Evolutionary conservation across 176 grass and related monocot genomes (phyloP).

Genomic region (Aegilops umbellulata): DNA sequence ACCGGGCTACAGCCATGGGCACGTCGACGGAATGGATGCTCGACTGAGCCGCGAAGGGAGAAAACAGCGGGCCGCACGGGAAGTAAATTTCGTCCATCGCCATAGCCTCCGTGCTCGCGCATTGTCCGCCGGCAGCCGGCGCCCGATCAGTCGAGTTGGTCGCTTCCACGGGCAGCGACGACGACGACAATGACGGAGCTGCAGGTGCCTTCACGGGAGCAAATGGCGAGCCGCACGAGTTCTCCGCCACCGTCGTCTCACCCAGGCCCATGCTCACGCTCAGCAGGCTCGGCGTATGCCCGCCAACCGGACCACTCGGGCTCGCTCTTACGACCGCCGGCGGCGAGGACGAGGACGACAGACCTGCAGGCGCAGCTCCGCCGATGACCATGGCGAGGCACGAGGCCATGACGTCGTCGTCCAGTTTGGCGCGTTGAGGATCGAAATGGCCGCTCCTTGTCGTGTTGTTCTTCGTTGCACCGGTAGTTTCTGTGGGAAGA

Average conservation of each 20-base stretch:
- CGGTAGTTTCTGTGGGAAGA: background rate
- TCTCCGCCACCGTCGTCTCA: too few relatives aligned
- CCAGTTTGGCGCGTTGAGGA: background rate
- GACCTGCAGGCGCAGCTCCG: background rate
- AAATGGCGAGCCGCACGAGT: background rate
- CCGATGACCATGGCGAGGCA: constrained; percentile 33
- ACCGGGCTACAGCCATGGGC: background rate
- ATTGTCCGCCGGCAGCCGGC: background rate
- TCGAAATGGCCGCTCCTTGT: background rate
- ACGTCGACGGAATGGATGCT: background rate
- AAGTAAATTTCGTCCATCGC: background rate
- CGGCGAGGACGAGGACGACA: background rate
- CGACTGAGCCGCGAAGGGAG: background rate
- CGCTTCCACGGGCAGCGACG: background rate
- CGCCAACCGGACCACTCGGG: too few relatives aligned
- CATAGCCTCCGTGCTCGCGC: background rate
- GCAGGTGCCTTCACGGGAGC: background rate
- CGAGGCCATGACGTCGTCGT: constrained; percentile 22
- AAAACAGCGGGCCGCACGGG: background rate
- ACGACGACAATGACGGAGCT: background rate
- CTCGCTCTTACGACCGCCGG: too few relatives aligned
- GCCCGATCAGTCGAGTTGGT: background rate
- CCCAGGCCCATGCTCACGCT: too few relatives aligned
- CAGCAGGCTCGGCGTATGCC: too few relatives aligned
- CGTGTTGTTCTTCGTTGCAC: too few relatives aligned